Conservation (phyloP, 106 monocot genomes). For the Dendrobium nobile region DNA sequence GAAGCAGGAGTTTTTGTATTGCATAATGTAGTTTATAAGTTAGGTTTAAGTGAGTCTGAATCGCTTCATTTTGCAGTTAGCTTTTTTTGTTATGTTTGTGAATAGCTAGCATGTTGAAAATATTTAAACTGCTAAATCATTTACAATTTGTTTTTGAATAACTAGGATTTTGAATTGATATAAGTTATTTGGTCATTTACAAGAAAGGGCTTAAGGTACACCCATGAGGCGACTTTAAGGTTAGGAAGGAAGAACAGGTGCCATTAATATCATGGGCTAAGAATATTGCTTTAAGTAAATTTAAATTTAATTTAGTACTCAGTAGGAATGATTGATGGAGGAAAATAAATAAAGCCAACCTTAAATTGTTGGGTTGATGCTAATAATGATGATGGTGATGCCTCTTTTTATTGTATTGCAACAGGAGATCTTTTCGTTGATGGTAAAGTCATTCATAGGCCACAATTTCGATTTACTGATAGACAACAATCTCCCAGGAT, state of each 20-base stretch:
- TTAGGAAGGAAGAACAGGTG: neutral
- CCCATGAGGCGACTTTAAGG: neutral
- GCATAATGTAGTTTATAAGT: neutral
- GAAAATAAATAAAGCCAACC: neutral
- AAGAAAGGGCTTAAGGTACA: neutral
- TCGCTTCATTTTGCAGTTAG: neutral
- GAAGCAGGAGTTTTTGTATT: neutral
- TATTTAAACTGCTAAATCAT: neutral
- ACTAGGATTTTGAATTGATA: neutral
- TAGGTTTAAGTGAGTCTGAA: neutral
- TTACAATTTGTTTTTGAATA: neutral
- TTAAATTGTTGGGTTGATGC: neutral
- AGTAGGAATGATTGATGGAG: too few species aligned
- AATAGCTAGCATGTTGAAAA: neutral
- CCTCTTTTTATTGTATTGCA: constrained; percentile 4
- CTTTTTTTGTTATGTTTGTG: neutral
- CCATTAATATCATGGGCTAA: neutral
- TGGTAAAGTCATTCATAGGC: constrained; percentile 86
- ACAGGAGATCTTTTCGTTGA: constrained; percentile 92
- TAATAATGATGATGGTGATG: neutral
- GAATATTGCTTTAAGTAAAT: neutral
- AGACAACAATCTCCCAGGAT: constrained; percentile 58
- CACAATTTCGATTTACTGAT: constrained; percentile 78
- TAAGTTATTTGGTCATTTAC: neutral
- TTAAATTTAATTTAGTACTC: neutral